Evolutionary conservation across 2,329 filamentous ascomycete genomes (phyloP), one percentile per base, ranked within the genome.

Genomic region (Microsporum ferrugineum): DNA sequence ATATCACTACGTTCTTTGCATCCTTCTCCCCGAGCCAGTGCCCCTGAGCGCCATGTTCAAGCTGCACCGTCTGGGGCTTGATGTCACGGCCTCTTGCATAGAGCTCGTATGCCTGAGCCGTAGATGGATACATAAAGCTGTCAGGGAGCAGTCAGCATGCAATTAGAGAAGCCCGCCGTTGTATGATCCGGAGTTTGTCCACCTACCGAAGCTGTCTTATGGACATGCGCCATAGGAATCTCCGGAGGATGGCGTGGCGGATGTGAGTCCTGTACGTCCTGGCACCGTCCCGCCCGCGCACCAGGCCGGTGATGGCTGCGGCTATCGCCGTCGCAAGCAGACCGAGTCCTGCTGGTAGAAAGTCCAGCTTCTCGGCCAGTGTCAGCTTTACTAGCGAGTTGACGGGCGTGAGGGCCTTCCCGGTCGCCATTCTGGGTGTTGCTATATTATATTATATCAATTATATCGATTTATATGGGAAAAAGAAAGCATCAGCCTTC

Each of bases 1-100:
- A 76, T 10, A 75, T 38, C 1, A 76, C 58, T 0, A 75, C 71
- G 5, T 73, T 71, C 65, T 75, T 73, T 17, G 73, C 73, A 34
- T 71, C 63, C 57, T 71, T 73, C 57, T 73, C 71, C 14, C 73
- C 73, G n/a, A 76, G 64, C 73, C 73, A 76, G 63, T 72, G 69
- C 12, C 72, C 73, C 49, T 67, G 63, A 8, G 69, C 68, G 27
- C 68, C 69, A 43, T 75, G 67, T 1, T 68, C 65, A 2, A 76
- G 68, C 2, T 65, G 3, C 2, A 75, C 68, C 0, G 65, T 69
- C 45, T 73, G 67, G 2, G 71, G 68, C 12, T 67, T 62, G 5
- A 72, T 64, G 8, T 68, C 66, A 38, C 66, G 65, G 39, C 64
- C 63, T 51, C 68, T 68, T 65, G 69, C 68, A 51, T 61, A 66